Evolutionary conservation across 1,284 basidiomycete genomes (phyloP), one percentile per base, ranked within the genome.

Genomic region (Microbotryum silenes-acaulis): DNA sequence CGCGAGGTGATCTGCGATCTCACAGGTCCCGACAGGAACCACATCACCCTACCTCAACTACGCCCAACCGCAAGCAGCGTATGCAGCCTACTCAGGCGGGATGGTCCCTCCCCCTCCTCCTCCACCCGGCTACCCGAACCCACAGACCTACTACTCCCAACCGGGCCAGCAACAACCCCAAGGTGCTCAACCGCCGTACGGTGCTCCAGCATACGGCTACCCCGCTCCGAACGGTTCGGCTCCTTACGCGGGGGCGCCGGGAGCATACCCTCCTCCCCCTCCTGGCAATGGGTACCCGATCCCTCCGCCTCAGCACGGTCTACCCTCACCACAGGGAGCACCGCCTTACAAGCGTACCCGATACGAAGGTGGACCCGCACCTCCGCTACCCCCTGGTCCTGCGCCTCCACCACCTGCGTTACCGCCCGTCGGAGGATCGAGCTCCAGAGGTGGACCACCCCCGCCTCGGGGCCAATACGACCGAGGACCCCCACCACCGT

Each of bases 341-440:
- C 67, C 67, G 3, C 67, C 67, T 2, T 67, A 59, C 65, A 69
- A 69, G 56, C 60, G 67, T 10, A 69, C 67, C 21, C 48, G 67
- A 8, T 69, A 69, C 62, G 67, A 69, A 45, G 58, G 33, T 27
- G 31, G 27, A n/a, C n/a, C 42, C 23, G 12, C 10, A 50, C 31
- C 29, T 1, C 62, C 59, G 14, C 56, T 49, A 16, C 60, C 62
- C 14, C 55, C 57, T 3, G 57, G 57, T 33, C 60, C 60, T 1
- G 60, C 63, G 14, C 63, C 65, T 9, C 51, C 56, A 18, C 23
- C 27, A 25, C 29, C 27, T 20, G 56, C 56, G 12, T 48, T 57
- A 10, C 56, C 56, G 25, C 56, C 56, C 9, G 44, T 57, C 20
- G 49, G 37, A 27, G 56, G 49, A 5, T 27, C 44, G 18, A 23